Percentiles rank a stretch among this genome's conserved stretches.
phyloP scores from a whole-genome alignment of 495 filamentous ascomycete species.

The Aspergillus bridgeri region DNA sequence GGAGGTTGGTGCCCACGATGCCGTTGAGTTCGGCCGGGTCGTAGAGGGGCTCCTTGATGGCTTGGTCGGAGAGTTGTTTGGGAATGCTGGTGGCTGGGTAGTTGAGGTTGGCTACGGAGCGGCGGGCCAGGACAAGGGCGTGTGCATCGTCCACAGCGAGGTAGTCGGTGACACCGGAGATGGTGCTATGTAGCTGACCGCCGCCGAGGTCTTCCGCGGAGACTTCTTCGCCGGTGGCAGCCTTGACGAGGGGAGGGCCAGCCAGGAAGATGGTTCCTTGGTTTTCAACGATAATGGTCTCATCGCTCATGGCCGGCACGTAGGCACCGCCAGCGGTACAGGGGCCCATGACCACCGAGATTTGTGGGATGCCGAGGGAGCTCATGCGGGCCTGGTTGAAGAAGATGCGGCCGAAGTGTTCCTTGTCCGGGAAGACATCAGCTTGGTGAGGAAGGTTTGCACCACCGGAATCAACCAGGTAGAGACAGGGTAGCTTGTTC shows the following conservation, averaged over 20 bases:
- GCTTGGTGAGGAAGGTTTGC: conserved; percentile 95
- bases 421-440: conserved; percentile 92
- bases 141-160: conserved; percentile 93
- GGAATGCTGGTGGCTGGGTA: conserved; percentile 54
- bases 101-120: conserved; percentile 85
- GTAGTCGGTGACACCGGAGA: conserved; percentile 96
- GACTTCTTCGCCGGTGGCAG: conserved; percentile 91
- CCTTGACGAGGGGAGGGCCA: conserved; percentile 92
- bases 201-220: conserved; percentile 91
- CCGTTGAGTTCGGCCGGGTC: conserved; percentile 77
- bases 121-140: conserved; percentile 79
- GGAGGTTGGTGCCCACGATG: conserved; percentile 84
- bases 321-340: conserved; percentile 96
- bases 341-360: conserved; percentile 96
- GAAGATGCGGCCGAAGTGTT: conserved; percentile 97
- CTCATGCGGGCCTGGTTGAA: conserved; percentile 94
- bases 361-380: conserved; percentile 81
- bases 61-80: conserved; percentile 15
- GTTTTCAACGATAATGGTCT: conserved; percentile 91
- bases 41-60: conserved; percentile 71
- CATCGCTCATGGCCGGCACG: conserved; percentile 95
- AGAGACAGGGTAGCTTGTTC: conserved; percentile 85
- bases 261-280: conserved; percentile 97
- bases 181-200: conserved; percentile 83
- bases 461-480: conserved; percentile 93